Base-by-base conservation (phyloP, 2,329 filamentous ascomycete species). In the Trichophyton equinum region DNA sequence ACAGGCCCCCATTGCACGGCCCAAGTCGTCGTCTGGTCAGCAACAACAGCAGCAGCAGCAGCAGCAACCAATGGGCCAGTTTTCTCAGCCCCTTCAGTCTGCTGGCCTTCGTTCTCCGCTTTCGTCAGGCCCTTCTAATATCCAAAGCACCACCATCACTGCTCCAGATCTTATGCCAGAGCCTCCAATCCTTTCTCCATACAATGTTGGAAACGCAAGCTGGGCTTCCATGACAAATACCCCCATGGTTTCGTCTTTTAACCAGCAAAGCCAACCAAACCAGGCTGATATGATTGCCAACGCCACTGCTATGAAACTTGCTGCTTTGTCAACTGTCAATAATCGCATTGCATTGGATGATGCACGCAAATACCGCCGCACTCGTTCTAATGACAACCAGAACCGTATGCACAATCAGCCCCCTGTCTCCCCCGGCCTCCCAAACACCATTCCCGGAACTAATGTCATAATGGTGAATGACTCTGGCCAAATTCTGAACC, bases 161-260 rank as follows among this genome's bases (percentile, higher is more conserved):
- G 83, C 87, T 1, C 82, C 82, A 22, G 88, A 95, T 57, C 81
- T 84, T 58, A 76, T 76, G 9, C 72, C 77, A n/a, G 90, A 92
- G 61, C 80, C 95, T 69, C 90, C 91, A 2, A 76, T 96, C 64
- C 79, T 99, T 62, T 97, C 94, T 18, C 94, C 94, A 0, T 79
- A 85, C 69, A 85, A 83, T 64, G 80, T 86, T 40, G 82, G 86
- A 59, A 90, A 90, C 72, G 90, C 89, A 61, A 97, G 94, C 78
- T 99, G 94, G 94, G 94, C 94, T 25, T 97, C 94, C 7, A 95
- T 96, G 88, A 86, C 95, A 65, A 97, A 96, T 76, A 99, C 94
- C 1, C 94, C 94, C 1, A 95, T 97, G 88, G 89, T 92, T 4
- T 78, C 89, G 46, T 92, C 86, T 66, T 99, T 97, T 74, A 86